Percentiles rank a stretch among this genome's conserved stretches.
Conservation (phyloP, 768 basidiomycete species). For the Lactarius evosmus region DNA sequence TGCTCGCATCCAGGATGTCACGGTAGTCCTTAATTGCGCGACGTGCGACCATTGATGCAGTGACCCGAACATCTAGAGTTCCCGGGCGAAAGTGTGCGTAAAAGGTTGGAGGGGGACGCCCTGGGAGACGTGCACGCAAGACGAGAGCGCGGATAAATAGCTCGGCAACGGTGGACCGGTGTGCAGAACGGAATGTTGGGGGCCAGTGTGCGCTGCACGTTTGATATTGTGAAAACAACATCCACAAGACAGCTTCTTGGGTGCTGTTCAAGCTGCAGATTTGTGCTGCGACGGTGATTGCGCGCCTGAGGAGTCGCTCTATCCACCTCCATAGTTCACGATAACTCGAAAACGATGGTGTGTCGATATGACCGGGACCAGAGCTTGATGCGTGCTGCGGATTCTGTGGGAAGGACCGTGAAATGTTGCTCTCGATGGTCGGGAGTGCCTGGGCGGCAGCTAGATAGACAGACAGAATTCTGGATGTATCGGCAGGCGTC, state of each 20-base stretch:
- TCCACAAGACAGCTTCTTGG: conserved; percentile 53
- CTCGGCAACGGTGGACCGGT: conserved; percentile 65
- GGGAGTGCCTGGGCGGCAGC: conserved; percentile 53
- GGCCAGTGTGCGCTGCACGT: conserved; percentile 71
- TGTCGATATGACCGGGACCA: conserved; percentile 40
- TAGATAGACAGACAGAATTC: conserved; percentile 57
- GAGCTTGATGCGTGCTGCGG: conserved; percentile 33
- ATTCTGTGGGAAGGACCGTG: conserved; percentile 32
- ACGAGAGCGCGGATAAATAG: conserved; percentile 75
- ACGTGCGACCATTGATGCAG: conserved; percentile 59
- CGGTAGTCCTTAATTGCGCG: conserved; percentile 71
- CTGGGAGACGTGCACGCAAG: conserved; percentile 38
- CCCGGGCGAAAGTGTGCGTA: conserved; percentile 13
- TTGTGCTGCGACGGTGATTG: conserved; percentile 60
- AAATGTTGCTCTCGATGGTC: conserved; percentile 46
- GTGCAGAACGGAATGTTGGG: conserved; percentile 68
- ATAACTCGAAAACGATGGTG: conserved; percentile 58
- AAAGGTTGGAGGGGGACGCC: conserved; percentile 8
- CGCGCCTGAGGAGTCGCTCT: conserved; percentile 80
- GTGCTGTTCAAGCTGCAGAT: conserved; percentile 38
- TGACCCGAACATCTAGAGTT: conserved; percentile 27
- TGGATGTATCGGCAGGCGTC: conserved; percentile 43
- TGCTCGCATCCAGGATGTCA: conserved; percentile 61
- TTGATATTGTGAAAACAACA: conserved; percentile 58
- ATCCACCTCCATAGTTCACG: conserved; percentile 87